phyloP scores from a whole-genome alignment of 495 filamentous ascomycete genomes.

The Aspergillus taichungensis region DNA sequence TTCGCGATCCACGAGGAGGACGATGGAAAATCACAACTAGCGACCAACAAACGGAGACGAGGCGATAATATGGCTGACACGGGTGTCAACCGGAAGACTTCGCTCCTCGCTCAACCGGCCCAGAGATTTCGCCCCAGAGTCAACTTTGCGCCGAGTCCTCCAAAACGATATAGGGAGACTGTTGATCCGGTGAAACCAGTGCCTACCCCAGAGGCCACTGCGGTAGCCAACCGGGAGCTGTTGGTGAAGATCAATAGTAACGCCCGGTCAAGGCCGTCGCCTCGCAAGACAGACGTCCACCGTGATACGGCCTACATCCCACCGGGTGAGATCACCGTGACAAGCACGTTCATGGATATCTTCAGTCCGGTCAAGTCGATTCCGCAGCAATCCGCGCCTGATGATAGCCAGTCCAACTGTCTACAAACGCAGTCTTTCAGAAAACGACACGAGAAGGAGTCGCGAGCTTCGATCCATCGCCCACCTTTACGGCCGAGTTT shows the following conservation, averaged over 20 bases:
- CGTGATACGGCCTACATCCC: constrained; percentile 36
- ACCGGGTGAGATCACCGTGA: constrained; percentile 30
- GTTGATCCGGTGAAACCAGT: constrained; percentile 4
- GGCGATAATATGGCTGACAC: constrained; percentile 3
- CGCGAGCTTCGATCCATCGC: constrained; percentile 16
- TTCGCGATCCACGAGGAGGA: constrained; percentile 31
- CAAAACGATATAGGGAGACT: constrained; percentile 5
- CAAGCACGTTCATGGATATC: constrained; percentile 35
- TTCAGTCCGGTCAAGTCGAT: constrained; percentile 28
- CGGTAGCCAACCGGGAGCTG: constrained; percentile 9
- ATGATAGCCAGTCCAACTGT: constrained; percentile 16
- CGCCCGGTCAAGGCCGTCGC: neutral
- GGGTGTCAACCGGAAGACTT: constrained; percentile 20
- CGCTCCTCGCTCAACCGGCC: constrained; percentile 34
- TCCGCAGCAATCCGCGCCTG: neutral
- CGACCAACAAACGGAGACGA: constrained; percentile 10
- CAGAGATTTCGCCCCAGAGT: constrained; percentile 32
- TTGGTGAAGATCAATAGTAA: constrained; percentile 9
- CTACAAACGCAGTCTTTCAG: constrained; percentile 17
- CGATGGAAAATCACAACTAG: constrained; percentile 6
- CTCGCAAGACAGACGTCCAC: constrained; percentile 22
- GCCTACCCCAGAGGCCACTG: neutral
- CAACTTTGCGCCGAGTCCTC: constrained; percentile 17
- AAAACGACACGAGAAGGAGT: constrained; percentile 22
- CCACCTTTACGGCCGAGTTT: constrained; percentile 30